Conservation (phyloP, 257 asterid species). For the Gentiana dahurica region DNA sequence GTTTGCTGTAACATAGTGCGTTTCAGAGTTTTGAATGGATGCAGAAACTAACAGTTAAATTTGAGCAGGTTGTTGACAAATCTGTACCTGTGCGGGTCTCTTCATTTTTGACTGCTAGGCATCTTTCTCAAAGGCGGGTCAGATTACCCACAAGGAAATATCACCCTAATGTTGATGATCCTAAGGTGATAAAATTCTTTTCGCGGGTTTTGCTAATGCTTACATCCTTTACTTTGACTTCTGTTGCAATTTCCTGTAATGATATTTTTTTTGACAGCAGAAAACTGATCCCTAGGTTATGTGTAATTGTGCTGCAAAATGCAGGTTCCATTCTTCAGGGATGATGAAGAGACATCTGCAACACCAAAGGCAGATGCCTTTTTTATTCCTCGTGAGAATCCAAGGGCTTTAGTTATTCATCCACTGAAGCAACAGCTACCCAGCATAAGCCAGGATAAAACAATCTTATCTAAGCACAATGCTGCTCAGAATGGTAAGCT, state of each 20-base stretch:
- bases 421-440: constrained; percentile 77
- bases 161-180: constrained; percentile 65
- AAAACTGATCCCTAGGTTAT: neutral
- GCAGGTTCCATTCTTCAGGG: constrained; percentile 86
- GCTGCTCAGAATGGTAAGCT: constrained; percentile 54
- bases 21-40: neutral
- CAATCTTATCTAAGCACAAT: constrained; percentile 18
- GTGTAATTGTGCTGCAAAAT: constrained; percentile 1
- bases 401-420: constrained; percentile 90
- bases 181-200: constrained; percentile 40
- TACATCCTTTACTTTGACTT: neutral
- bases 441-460: constrained; percentile 46
- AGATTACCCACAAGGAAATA: constrained; percentile 82
- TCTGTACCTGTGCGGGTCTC: constrained; percentile 72
- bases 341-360: constrained; percentile 74
- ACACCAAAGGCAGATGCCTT: constrained; percentile 95
- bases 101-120: constrained; percentile 75
- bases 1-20: neutral
- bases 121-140: constrained; percentile 86
- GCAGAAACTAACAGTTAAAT: neutral
- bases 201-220: neutral
- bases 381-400: constrained; percentile 89
- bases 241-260: neutral
- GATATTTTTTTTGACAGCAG: neutral
- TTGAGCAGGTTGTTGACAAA: constrained; percentile 73